Base-by-base conservation (phyloP, 768 basidiomycete species). In the Amanita pallidorosea region DNA sequence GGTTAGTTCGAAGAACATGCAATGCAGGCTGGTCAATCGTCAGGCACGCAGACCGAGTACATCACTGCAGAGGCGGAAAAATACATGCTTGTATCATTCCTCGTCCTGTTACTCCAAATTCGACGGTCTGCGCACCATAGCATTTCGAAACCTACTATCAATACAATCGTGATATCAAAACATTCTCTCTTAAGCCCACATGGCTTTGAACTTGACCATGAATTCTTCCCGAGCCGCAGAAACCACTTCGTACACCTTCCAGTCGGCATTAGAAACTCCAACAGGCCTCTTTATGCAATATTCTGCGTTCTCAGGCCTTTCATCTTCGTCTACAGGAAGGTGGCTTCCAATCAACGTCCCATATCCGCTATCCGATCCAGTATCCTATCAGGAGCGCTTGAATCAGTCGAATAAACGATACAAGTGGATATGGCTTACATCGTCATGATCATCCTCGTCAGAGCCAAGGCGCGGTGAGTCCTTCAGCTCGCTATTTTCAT, bases 171-270 rank as follows among this genome's bases (percentile, higher is more conserved):
- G n/a, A n/a, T n/a, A n/a, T n/a, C 40, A 40, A 20, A 8, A 41
- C 5, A 7, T 12, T 1, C 0, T 4, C 9, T 25, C 23, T 52
- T 55, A 67, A 13, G 82, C 81, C 82, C 81, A 83, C 67, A 81
- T 84, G 7, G 70, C 75, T 55, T 63, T 73, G 65, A 75, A 85
- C 60, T 83, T 83, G 51, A 64, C 71, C 7, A 75, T 64, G 49
- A 85, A 83, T 55, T 83, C 76, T 7, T 58, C 59, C 40, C 65
- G 65, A 18, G 70, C 68, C 2, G 54, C 68, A 23, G 66, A 57
- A 7, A 81, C 66, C 11, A 82, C 66, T 49, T 73, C 65, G 40
- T 77, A 80, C 1, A 84, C 73, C 48, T 56, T 68, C 81, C 80
- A 80, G 54, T 83, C 81, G 4, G 54, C 61, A 17, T 73, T 66